Base-by-base conservation (phyloP, 352 stramenopile species). In the Halophytophthora batemanensis region DNA sequence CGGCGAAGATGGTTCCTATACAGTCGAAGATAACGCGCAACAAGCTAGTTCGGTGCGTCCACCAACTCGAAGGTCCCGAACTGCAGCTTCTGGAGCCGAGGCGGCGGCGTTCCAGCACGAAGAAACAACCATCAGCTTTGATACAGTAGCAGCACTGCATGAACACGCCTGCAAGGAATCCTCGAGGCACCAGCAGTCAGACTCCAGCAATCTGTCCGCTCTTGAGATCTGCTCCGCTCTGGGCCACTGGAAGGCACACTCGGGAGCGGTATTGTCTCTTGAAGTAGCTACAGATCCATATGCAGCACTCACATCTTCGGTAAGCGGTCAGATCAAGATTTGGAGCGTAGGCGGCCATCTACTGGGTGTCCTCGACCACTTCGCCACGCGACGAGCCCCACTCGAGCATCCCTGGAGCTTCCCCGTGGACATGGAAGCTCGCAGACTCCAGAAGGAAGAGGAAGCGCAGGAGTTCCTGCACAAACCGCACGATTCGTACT, bases 321-420 rank as follows among this genome's bases (percentile, higher is more conserved):
- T 50, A 1, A 69, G 61, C 34, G 80, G 80, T 6, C 75, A 84
- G 41, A 70, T 91, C 41, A 83, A 85, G 37, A 41, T 83, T 12
- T 90, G 80, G 80, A 69, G 49, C 31, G 42, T 84, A 2, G 25
- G 67, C 2, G 76, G 75, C 21, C 52, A 70, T 6, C 40, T 62
- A 0, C 60, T 78, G 3, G 77, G 75, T 6, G 57, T 86, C 2
- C 53, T 91, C 10, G 77, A 91, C 50, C 74, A 82, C 43, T 87
- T 82, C 62, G 75, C 80, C 4, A 87, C 75, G 21, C 69, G 80
- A 17, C 69, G 75, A 22, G 51, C 65, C 13, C 77, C 76, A 43
- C 62, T 71, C 7, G 49, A 59, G 17, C 65, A 76, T 12, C 60
- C 60, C 3, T 91, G 81, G 81, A 54, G 47, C 10, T 82, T 91